Evolutionary conservation across 176 grass and related monocot species (phyloP).

Genomic region (Eleusine indica): DNA sequence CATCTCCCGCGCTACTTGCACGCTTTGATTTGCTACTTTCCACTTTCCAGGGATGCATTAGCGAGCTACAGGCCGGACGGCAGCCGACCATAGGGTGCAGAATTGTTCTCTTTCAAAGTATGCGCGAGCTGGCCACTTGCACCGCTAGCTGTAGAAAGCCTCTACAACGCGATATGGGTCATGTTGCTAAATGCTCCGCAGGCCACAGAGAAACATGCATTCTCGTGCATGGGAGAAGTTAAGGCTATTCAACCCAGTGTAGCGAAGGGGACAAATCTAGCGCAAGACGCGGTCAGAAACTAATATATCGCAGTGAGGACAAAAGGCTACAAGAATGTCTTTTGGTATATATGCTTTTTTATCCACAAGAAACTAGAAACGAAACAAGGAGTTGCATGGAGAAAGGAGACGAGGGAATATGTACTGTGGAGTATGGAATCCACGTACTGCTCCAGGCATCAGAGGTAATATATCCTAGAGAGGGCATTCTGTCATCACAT

Average conservation of each 20-base stretch:
- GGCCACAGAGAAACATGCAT: conserved; percentile 6
- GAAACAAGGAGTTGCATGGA: conserved; percentile 34
- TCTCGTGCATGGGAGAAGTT: conserved; percentile 25
- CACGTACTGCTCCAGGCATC: conserved; percentile 39
- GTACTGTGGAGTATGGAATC: conserved; percentile 54
- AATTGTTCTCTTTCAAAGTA: neutral
- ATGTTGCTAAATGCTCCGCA: conserved; percentile 17
- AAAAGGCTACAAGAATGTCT: conserved; percentile 32
- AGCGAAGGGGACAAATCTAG: conserved; percentile 29
- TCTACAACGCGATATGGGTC: neutral
- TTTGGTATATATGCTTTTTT: conserved; percentile 25
- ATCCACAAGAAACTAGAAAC: conserved; percentile 1
- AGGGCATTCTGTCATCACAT: conserved; percentile 37
- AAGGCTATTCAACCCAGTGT: neutral
- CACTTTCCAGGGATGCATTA: conserved; percentile 18
- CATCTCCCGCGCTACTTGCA: conserved; percentile 21
- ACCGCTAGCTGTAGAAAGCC: conserved; percentile 6
- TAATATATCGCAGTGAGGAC: neutral
- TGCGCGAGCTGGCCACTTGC: neutral
- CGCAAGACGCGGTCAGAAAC: neutral
- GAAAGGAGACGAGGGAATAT: conserved; percentile 39
- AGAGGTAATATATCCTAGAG: conserved; percentile 37
- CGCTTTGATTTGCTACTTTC: neutral
- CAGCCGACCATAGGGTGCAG: neutral
- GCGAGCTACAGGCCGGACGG: too few species aligned